These are phyloP conservation scores for Selaginella tamariscina DNA, from an alignment of 75 land plant genomes.

Conservation along the genomic window DNA sequence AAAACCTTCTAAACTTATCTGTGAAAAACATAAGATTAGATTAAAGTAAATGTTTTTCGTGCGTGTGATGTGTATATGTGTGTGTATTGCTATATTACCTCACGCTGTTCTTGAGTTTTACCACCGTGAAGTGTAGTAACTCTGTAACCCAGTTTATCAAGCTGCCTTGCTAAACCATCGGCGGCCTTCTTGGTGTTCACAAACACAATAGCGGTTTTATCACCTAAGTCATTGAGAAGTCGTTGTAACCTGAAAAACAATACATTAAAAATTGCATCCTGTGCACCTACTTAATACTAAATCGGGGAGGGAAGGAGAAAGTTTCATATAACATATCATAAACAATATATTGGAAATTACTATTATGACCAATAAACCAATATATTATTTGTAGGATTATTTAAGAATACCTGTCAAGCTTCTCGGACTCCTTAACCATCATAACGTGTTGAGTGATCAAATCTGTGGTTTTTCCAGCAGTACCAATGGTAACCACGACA, in stretches of 20 bases:
- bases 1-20: constrained; percentile 84
- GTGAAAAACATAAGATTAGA: constrained; percentile 11
- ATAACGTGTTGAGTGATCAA: constrained; percentile 86
- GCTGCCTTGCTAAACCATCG: constrained; percentile 52
- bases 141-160: constrained; percentile 66
- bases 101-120: constrained; percentile 89
- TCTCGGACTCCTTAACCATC: constrained; percentile 85
- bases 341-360: not conserved
- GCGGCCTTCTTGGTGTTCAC: constrained; percentile 76
- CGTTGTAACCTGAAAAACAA: constrained; percentile 39
- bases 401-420: constrained; percentile 39
- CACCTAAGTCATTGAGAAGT: constrained; percentile 73
- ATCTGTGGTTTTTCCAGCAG: constrained; percentile 94
- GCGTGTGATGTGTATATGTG: no score
- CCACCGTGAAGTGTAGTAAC: constrained; percentile 95
- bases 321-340: not conserved
- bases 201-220: constrained; percentile 93
- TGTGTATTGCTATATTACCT: constrained; percentile 28
- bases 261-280: not conserved
- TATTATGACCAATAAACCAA: not conserved
- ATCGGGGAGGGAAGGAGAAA: no score
- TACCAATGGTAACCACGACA: constrained; percentile 87
- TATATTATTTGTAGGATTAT: not conserved
- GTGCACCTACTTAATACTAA: no score
- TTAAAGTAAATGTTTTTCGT: no score